Evolutionary conservation across 495 filamentous ascomycete species (phyloP).

Genomic region (Clohesyomyces aquaticus): DNA sequence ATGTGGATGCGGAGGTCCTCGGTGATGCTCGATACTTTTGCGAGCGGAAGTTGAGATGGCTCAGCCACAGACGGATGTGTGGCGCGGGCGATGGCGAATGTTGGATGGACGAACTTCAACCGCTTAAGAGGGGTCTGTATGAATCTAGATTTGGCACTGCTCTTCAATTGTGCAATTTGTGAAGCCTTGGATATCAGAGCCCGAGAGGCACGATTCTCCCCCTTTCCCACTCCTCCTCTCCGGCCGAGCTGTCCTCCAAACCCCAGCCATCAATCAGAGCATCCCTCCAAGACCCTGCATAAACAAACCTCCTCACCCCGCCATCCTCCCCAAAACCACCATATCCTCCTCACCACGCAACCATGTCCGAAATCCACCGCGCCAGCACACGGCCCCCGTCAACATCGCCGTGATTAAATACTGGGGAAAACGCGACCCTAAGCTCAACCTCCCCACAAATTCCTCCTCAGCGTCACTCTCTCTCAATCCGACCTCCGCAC

Average conservation of each 20-base stretch:
- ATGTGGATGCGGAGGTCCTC: constrained; percentile 8
- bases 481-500: constrained; percentile 92
- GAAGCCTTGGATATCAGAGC: background rate
- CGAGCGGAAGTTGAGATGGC: constrained; percentile 22
- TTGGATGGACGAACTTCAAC: background rate
- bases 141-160: background rate
- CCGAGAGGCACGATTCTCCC: background rate
- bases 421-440: constrained; percentile 95
- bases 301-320: constrained; percentile 7
- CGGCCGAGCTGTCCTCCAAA: background rate
- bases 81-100: constrained; percentile 10
- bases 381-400: constrained; percentile 96
- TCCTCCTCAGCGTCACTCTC: constrained; percentile 94
- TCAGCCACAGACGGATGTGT: background rate
- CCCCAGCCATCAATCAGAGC: background rate
- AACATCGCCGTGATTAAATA: constrained; percentile 99
- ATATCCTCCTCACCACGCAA: constrained; percentile 5
- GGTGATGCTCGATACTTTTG: constrained; percentile 17
- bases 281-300: constrained; percentile 15
- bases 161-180: background rate
- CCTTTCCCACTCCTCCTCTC: background rate
- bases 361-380: constrained; percentile 70
- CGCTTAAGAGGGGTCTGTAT: constrained; percentile 28
- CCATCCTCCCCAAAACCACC: background rate
- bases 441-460: constrained; percentile 95